Evolutionary conservation across 1,284 basidiomycete genomes (phyloP), one percentile per base, ranked within the genome.

Genomic region (Sanghuangporus sanghuang): DNA sequence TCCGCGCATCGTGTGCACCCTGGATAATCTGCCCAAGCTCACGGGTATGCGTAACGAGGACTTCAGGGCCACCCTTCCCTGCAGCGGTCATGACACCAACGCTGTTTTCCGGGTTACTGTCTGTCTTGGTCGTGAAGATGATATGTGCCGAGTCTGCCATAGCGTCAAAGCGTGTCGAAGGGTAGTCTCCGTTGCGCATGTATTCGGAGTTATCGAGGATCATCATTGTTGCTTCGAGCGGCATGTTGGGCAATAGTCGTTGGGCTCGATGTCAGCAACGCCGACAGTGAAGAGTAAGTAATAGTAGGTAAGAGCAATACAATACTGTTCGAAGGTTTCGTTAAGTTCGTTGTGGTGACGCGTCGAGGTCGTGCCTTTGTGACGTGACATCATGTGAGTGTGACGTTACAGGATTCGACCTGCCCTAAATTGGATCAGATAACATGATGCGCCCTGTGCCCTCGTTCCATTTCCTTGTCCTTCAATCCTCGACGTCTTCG

Each of bases 31-130:
- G 95, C 65, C 96, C 96, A 36, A 96, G 80, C 73, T 99, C 95
- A 74, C 95, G 93, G 5, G 96, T 95, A 69, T 97, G 91, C 36
- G 96, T 98, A 64, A 95, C 94, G 57, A 98, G 89, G 0, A 99
- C 94, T 75, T 96, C 92, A 55, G 96, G 95, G 1, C 44, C 44
- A 46, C 90, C 89, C 78, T 95, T 95, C 61, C 93, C 91, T 32
- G 95, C 96, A 92, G 97, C 96, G 46, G 95, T 96, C 95, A 99
- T 97, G 62, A 98, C 78, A 6, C 96, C 96, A 60, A 98, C 95
- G 14, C 94, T 95, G 77, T 93, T 98, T 79, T 99, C 97, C 32
- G 96, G 95, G 78, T 99, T 97, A 46, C 92, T 89, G 74, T 94
- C 90, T 67, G 92, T 92, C 84, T 99, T 99, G 64, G 93, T 89